Evolutionary conservation across 176 grass and related monocot species (phyloP), one percentile per base, ranked within the genome.

Genomic region (Leersia perrieri): DNA sequence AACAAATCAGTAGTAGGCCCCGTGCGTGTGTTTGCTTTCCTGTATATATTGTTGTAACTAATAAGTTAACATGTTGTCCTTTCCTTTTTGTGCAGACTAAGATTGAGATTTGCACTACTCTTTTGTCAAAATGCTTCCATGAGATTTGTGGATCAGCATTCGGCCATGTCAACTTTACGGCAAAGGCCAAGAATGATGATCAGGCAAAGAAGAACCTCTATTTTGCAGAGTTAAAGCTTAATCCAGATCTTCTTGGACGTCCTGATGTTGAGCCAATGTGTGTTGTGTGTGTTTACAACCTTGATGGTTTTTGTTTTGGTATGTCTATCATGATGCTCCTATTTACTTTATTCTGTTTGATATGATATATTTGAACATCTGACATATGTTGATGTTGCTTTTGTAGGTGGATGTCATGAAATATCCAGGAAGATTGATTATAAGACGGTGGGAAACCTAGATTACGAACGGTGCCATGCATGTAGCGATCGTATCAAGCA

Each of bases 271-370:
- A 66, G 9, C 62, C 61, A n/a, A 79, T 79, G 76, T 22, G 62
- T 34, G 76, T 66, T 2, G 5, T 30, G 3, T 11, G 6, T 26
- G 76, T 79, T 5, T 18, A 12, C 30, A 67, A 62, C 10, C 66
- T 67, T 32, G 76, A 79, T 26, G 33, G 16, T 60, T 38, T n/a
- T 23, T 75, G 53, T 39, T 75, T 26, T 18, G 73, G 73, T 75
- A 39, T 2, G 51, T 60, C 23, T 39, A 23, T 68, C 38, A 20
- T 66, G 31, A 16, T 38, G 8, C 22, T 33, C 5, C 38, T 39
- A 39, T 31, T 18, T 16, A 32, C 16, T 32, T 33, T 64, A 15
- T 64, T 28, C 14, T 32, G 27, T 39, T 26, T 39, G 9, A 39
- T 39, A 39, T 39, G 6, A 9, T 39, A 39, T 39, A 27, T 41